Percentiles rank a stretch among this genome's conserved stretches.
These are phyloP conservation scores for Suillus variegatus DNA, from an alignment of 768 basidiomycete species.

Conservation along the genomic window DNA sequence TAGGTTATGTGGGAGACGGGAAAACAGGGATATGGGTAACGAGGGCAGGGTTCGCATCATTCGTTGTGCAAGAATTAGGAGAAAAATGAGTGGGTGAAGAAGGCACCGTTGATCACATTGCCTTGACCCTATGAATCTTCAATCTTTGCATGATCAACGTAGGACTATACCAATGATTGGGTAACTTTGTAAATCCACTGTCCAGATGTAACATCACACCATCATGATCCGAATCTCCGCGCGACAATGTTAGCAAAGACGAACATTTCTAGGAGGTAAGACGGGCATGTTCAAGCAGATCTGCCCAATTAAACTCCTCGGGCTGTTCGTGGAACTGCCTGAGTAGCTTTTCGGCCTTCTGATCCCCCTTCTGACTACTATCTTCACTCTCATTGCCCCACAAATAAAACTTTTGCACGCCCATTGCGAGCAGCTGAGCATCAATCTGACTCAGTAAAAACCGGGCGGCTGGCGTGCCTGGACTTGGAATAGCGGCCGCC, in stretches of 20 bases:
- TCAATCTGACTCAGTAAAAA: conserved; percentile 77
- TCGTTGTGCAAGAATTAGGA: conserved; percentile 59
- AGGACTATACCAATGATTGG: not conserved
- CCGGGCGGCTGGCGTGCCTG: conserved; percentile 20
- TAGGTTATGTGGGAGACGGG: conserved; percentile 71
- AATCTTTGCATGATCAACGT: not conserved
- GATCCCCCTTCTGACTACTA: not conserved
- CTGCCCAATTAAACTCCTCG: conserved; percentile 79
- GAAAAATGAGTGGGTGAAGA: conserved; percentile 59
- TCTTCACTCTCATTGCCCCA: conserved; percentile 43
- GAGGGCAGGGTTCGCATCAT: conserved; percentile 60
- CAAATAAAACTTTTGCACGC: conserved; percentile 85
- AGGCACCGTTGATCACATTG: conserved; percentile 35
- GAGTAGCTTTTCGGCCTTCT: conserved; percentile 46
- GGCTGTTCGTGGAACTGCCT: conserved; percentile 78
- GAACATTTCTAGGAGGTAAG: conserved; percentile 15
- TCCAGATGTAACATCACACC: not conserved
- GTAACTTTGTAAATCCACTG: not conserved
- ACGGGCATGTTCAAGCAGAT: conserved; percentile 58
- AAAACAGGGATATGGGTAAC: conserved; percentile 51
- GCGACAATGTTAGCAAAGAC: not conserved
- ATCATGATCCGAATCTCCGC: not conserved
- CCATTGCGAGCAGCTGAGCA: conserved; percentile 79
- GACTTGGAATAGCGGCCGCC: conserved; percentile 36
- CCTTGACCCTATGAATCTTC: conserved; percentile 18